Evolutionary conservation across 2,329 filamentous ascomycete species (phyloP).

Genomic region (Geosmithia putterillii): DNA sequence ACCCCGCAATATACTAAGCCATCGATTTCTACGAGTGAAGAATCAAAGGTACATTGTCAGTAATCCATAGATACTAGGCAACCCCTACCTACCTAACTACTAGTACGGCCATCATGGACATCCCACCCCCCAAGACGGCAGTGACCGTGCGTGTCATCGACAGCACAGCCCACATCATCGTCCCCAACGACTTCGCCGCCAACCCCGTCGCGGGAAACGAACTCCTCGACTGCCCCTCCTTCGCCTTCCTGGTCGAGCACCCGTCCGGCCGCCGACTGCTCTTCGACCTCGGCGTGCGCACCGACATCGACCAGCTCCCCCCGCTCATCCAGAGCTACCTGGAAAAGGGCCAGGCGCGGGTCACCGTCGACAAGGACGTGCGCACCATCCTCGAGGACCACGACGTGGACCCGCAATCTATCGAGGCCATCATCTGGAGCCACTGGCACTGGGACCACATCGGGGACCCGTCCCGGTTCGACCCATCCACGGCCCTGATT

Average conservation of each 20-base stretch:
- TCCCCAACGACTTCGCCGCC: no score
- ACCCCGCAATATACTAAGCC: no score
- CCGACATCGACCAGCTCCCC: not conserved
- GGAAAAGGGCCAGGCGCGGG: not conserved
- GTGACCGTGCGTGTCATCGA: no score
- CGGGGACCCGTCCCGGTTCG: conserved; percentile 35
- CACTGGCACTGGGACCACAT: conserved; percentile 41
- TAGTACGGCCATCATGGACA: no score
- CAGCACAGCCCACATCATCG: no score
- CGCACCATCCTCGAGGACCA: not conserved
- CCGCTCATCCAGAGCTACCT: not conserved
- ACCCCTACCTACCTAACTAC: no score
- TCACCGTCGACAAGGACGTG: not conserved
- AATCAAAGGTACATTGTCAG: no score
- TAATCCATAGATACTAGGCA: no score
- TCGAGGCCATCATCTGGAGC: conserved; percentile 8
- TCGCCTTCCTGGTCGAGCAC: conserved; percentile 2
- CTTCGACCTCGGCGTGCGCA: conserved; percentile 3
- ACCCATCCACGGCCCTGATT: conserved; percentile 28
- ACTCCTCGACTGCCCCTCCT: no score
- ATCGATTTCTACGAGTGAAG: no score
- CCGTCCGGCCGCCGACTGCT: not conserved
- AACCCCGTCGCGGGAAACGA: no score
- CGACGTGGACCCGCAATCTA: not conserved
- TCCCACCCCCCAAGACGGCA: no score